Percentiles rank a stretch among this genome's conserved stretches.
phyloP scores from a whole-genome alignment of 108 stramenopile species.

The Pseudonitzschia delicatissima region DNA sequence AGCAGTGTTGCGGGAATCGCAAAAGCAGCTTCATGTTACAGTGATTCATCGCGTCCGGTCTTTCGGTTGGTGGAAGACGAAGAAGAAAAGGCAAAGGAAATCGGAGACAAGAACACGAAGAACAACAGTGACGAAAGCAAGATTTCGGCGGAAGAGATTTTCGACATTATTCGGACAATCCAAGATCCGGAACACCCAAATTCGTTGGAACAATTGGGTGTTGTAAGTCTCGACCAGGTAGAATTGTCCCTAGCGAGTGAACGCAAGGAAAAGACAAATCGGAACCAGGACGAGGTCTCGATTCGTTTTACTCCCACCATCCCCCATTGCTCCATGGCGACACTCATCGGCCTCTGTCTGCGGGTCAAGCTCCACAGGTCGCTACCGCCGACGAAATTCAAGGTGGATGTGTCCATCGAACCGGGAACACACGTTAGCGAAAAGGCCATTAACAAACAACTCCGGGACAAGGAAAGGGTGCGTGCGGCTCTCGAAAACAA shows the following conservation, averaged over 20 bases:
- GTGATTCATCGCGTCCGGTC: slow-evolving; percentile 1
- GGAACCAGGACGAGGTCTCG: slow-evolving; percentile 34
- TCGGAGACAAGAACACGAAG: slow-evolving; percentile 11
- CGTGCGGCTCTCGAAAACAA: slow-evolving; percentile 97
- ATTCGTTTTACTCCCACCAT: slow-evolving; percentile 59
- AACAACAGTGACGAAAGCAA: not conserved
- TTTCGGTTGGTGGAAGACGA: slow-evolving; percentile 3
- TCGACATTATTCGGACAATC: slow-evolving; percentile 94
- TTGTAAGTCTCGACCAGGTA: slow-evolving; percentile 82
- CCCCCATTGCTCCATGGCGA: slow-evolving; percentile 98
- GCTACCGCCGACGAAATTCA: slow-evolving; percentile 86
- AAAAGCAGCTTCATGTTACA: not conserved
- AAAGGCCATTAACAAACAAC: slow-evolving; percentile 95
- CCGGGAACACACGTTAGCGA: slow-evolving; percentile 97
- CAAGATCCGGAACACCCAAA: slow-evolving; percentile 99
- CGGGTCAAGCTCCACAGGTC: slow-evolving; percentile 94
- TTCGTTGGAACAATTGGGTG: slow-evolving; percentile 95
- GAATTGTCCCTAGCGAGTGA: slow-evolving; percentile 44
- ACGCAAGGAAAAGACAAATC: slow-evolving; percentile 13
- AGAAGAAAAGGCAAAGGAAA: slow-evolving; percentile 1
- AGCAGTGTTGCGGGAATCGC: not conserved
- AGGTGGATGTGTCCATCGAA: slow-evolving; percentile 82
- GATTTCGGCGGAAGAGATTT: slow-evolving; percentile 83
- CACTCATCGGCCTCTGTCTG: slow-evolving; percentile 95
- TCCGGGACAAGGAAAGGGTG: slow-evolving; percentile 97